phyloP scores from a whole-genome alignment of 2,329 filamentous ascomycete genomes.

The Thielaviopsis populi region DNA sequence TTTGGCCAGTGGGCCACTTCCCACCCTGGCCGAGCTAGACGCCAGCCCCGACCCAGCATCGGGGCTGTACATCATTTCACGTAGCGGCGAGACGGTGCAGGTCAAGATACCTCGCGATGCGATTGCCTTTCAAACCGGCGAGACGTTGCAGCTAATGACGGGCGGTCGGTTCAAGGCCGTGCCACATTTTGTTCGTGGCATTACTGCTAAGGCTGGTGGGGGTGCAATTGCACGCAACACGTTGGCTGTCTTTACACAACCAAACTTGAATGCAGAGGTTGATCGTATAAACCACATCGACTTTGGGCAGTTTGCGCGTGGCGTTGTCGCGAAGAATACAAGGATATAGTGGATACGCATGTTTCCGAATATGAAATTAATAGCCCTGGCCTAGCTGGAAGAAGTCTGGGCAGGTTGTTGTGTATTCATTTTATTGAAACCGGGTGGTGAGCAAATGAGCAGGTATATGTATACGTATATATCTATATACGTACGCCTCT shows the following conservation, averaged over 20 bases:
- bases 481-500: no score
- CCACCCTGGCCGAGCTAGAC: slow-evolving; percentile 53
- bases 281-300: slow-evolving; percentile 51
- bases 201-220: slow-evolving; percentile 38
- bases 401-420: no score
- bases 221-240: slow-evolving; percentile 64
- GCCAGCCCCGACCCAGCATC: slow-evolving; percentile 67
- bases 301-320: slow-evolving; percentile 61
- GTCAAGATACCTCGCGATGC: slow-evolving; percentile 83
- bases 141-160: slow-evolving; percentile 82
- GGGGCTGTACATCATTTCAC: slow-evolving; percentile 86
- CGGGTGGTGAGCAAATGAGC: no score
- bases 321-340: slow-evolving; percentile 45
- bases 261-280: slow-evolving; percentile 69
- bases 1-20: slow-evolving; percentile 22
- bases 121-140: slow-evolving; percentile 90
- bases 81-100: slow-evolving; percentile 69
- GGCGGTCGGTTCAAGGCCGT: slow-evolving; percentile 84
- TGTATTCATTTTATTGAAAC: not conserved
- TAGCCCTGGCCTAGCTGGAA: no score
- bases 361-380: not conserved
- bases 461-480: no score
- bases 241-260: slow-evolving; percentile 91
- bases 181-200: slow-evolving; percentile 83
- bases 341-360: slow-evolving; percentile 25